Conservation (phyloP, 345 rosid species). For the Citrus hindsii region DNA sequence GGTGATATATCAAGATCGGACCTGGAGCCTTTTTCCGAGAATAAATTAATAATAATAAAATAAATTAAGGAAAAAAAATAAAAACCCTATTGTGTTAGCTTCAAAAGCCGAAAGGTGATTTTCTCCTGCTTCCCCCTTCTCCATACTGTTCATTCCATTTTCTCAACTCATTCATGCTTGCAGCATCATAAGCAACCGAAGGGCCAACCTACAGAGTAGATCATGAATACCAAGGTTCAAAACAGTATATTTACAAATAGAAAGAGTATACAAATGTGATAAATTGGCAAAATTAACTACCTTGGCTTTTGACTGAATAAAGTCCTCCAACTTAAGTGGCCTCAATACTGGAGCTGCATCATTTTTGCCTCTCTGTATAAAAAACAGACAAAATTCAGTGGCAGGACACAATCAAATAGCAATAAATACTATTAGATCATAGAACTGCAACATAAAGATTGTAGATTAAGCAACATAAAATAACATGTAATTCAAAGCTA, state of each 20-base stretch:
- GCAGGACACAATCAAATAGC: not conserved
- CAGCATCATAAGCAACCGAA: conserved; percentile 79
- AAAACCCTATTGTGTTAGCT: not conserved
- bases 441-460: not conserved
- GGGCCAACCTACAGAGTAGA: conserved; percentile 68
- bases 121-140: conserved; percentile 87
- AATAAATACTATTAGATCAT: not conserved
- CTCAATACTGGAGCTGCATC: conserved; percentile 46
- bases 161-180: conserved; percentile 91
- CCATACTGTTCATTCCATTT: conserved; percentile 99
- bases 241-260: not conserved
- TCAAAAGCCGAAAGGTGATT: conserved; percentile 84
- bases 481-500: not conserved
- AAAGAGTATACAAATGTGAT: not conserved
- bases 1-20: not conserved
- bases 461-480: not conserved
- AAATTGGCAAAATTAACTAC: no score
- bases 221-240: not conserved
- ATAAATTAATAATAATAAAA: not conserved
- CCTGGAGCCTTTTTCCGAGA: not conserved
- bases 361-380: conserved; percentile 39
- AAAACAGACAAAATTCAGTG: not conserved
- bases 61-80: no score
- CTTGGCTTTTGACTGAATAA: no score
- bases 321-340: conserved; percentile 48